Base-by-base conservation (phyloP, 2,329 filamentous ascomycete species). In the Botrytis paeoniae region DNA sequence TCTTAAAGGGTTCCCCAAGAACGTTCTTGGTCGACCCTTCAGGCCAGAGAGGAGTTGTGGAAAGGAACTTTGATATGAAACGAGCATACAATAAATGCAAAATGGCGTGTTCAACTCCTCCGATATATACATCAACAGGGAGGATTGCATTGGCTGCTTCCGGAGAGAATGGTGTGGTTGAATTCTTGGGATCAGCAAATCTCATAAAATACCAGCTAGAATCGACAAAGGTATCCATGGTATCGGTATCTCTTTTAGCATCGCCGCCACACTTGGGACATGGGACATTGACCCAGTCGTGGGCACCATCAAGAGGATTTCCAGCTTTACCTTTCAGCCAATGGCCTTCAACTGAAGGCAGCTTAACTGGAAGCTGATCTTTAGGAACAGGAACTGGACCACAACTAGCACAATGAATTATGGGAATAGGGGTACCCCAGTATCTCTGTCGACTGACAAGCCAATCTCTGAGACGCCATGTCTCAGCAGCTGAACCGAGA, bases 161-260 rank as follows among this genome's bases (percentile, higher is more conserved):
- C n/a, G 89, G 82, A 0, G 89, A 89, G 75, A 97, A 90, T 0
- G 89, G 89, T 22, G 84, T 81, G 2, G 86, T 79, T 22, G 84
- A 76, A 76, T 96, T 95, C 29, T 89, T 84, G 1, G 92, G 85
- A 78, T 97, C 93, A 41, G 91, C 83, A 78, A 94, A 97, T 20
- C 93, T 89, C 83, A 95, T 89, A 79, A 91, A 97, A 82, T 97
- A 97, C 94, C 94, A 97, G 71, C 94, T 97, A 2, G 94, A 97
- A 82, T 97, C 94, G 74, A 97, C 94, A 82, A 97, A 97, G 0
- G 94, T 97, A 81, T 97, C 94, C 94, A 97, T 97, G 4, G 94
- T 97, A 81, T 97, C 94, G 0, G 94, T 97, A 76, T 97, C 94
- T 75, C 94, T 88, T 80, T 89, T 92, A 10, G 93, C 94, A 37